Base-by-base conservation (phyloP, 108 stramenopile genomes). In the Fragilariopsis cylindrus region DNA sequence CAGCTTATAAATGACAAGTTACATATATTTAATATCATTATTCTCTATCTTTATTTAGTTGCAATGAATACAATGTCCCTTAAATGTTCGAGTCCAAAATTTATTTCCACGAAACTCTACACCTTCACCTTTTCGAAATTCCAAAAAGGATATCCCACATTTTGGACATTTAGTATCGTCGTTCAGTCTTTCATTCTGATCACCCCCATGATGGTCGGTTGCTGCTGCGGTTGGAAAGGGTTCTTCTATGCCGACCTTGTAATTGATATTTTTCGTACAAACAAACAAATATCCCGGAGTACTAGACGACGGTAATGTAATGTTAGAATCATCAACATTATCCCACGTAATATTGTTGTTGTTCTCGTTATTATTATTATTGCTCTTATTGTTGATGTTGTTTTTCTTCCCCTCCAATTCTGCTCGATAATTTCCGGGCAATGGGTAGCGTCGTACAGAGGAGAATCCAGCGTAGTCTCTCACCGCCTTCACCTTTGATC, bases 61-160 rank as follows among this genome's bases (percentile, higher is more conserved):
- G 83, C 90, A 89, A 79, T 89, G 85, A 65, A 60, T 60, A 18
- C 66, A 53, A 63, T 93, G 92, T 39, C 82, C 87, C 43, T 71
- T 85, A 87, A 87, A 91, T 63, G 70, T 63, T 50, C 92, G 71
- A 9, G 62, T 70, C 90, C 92, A 93, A 76, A 78, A 81, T 8
- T 74, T 54, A 48, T 48, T 56, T 1, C 92, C 92, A 55, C 86
- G 76, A 48, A 82, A 83, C 8, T 71, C 49, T 40, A 88, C 50
- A 46, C 74, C 46, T 46, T 90, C 89, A 6, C 77, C 89, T 15
- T 85, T 85, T 18, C 83, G 85, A 81, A 87, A 87, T 3, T 72
- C 69, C 18, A 46, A 48, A 69, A 93, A 93, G 8, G 72, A 76
- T 49, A 78, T 54, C 2, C 47, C 19, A 58, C 88, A 89, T 9